Percentiles rank a stretch among this genome's conserved stretches.
These are phyloP conservation scores for Tetrapisispora pingtungensis DNA, from an alignment of 805 yeast species.

Conservation along the genomic window DNA sequence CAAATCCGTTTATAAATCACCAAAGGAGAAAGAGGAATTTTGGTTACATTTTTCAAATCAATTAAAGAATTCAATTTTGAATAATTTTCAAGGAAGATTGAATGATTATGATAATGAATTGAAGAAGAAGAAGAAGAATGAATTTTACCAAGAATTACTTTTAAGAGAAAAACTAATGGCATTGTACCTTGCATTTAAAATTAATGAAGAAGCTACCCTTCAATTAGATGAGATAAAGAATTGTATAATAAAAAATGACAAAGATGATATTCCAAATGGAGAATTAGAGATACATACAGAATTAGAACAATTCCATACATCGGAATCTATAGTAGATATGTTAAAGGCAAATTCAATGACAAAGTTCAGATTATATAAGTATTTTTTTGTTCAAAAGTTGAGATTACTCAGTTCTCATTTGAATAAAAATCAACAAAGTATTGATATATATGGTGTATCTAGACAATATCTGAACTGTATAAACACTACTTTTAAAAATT, in stretches of 20 bases:
- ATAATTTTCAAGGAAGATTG: slow-evolving; percentile 22
- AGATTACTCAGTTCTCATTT: slow-evolving; percentile 8
- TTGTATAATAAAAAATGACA: slow-evolving; percentile 5
- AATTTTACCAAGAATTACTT: slow-evolving; percentile 7
- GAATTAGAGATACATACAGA: slow-evolving; percentile 16
- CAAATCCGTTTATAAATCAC: slow-evolving; percentile 27
- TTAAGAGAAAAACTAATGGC: slow-evolving; percentile 21
- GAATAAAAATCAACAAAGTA: not conserved
- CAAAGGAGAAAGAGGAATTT: slow-evolving; percentile 21
- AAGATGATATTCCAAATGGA: slow-evolving; percentile 10
- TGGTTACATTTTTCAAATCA: slow-evolving; percentile 21
- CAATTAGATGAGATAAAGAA: slow-evolving; percentile 12
- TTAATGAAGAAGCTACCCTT: slow-evolving; percentile 19
- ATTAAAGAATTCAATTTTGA: slow-evolving; percentile 16
- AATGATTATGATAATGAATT: slow-evolving; percentile 8
- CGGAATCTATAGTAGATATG: slow-evolving; percentile 8
- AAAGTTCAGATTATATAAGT: slow-evolving; percentile 14
- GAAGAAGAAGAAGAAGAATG: not conserved
- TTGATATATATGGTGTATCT: not conserved
- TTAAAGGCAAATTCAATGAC: slow-evolving; percentile 11
- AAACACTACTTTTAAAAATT: slow-evolving; percentile 6
- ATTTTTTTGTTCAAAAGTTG: slow-evolving; percentile 18
- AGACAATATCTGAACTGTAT: slow-evolving; percentile 10
- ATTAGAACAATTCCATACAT: slow-evolving; percentile 2
- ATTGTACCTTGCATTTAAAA: slow-evolving; percentile 19